A percentile compares a stretch with the other conserved stretches of the same genome.
Conservation (phyloP, 2,329 filamentous ascomycete species). For the Aspergillus latus region DNA sequence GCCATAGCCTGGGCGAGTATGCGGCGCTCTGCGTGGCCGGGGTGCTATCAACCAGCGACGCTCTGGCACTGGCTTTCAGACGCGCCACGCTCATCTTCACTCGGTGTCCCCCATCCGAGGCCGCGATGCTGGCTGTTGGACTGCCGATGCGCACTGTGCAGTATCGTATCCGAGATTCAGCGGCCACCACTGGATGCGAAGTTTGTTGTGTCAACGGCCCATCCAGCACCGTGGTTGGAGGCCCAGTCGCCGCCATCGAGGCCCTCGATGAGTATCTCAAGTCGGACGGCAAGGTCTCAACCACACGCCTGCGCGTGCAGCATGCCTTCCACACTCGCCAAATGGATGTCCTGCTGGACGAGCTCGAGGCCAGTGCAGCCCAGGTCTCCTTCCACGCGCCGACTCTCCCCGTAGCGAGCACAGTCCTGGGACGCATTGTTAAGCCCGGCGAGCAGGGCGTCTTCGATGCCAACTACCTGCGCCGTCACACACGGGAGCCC, state of each 20-base stretch:
- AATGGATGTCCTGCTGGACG: constrained; percentile 18
- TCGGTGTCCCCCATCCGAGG: not conserved
- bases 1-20: constrained; percentile 43
- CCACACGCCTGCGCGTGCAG: constrained; percentile 59
- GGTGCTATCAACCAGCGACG: constrained; percentile 34
- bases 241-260: constrained; percentile 43
- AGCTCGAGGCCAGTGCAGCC: constrained; percentile 11
- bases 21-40: constrained; percentile 35
- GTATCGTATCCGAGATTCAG: constrained; percentile 38
- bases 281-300: constrained; percentile 58
- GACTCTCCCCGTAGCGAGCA: constrained; percentile 64
- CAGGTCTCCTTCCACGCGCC: constrained; percentile 59
- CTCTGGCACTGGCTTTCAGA: constrained; percentile 65
- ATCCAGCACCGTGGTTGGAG: constrained; percentile 42
- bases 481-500: constrained; percentile 64
- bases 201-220: constrained; percentile 75
- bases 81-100: constrained; percentile 63
- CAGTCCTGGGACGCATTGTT: constrained; percentile 53
- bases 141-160: constrained; percentile 40
- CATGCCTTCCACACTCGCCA: constrained; percentile 52
- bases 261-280: constrained; percentile 52
- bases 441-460: constrained; percentile 51
- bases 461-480: constrained; percentile 63
- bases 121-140: constrained; percentile 59
- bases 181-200: constrained; percentile 38